Evolutionary conservation across 805 yeast genomes (phyloP).

Genomic region (Cyberlindnera americana): DNA sequence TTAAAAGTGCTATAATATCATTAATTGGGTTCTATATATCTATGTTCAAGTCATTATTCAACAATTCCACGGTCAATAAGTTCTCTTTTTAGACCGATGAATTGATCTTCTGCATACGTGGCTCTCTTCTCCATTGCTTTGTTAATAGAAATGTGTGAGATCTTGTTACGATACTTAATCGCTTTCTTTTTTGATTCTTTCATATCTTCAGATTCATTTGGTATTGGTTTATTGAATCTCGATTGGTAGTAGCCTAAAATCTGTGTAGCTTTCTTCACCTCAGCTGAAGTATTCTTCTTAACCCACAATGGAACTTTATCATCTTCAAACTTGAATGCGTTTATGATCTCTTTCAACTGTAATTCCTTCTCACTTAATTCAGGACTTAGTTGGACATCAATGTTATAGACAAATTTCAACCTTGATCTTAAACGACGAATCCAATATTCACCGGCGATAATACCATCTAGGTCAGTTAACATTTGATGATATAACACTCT

Average conservation of each 20-base stretch:
- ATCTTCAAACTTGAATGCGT: conserved; percentile 1
- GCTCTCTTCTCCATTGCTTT: conserved; percentile 29
- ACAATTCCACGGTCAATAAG: conserved; percentile 24
- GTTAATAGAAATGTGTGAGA: conserved; percentile 28
- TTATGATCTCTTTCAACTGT: conserved; percentile 3
- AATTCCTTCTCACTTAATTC: conserved; percentile 19
- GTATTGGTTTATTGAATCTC: neutral
- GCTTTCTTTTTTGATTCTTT: conserved; percentile 8
- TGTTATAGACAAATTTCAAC: conserved; percentile 18
- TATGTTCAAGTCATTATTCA: conserved; percentile 2
- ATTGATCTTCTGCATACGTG: conserved; percentile 32
- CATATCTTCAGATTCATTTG: neutral
- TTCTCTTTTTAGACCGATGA: conserved; percentile 30
- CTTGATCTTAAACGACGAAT: conserved; percentile 21
- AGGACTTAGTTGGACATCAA: conserved; percentile 18
- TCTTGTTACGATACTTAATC: conserved; percentile 21
- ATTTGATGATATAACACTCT: conserved; percentile 27
- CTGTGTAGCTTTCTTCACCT: conserved; percentile 6
- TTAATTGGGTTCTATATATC: neutral
- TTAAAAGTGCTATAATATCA: conserved; percentile 1
- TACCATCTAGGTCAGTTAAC: conserved; percentile 17
- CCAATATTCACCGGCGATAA: conserved; percentile 27
- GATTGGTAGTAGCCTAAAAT: conserved; percentile 19
- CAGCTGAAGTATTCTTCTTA: neutral
- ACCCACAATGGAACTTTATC: conserved; percentile 9